phyloP scores from a whole-genome alignment of 768 basidiomycete genomes.

The Psilocybe sp. region DNA sequence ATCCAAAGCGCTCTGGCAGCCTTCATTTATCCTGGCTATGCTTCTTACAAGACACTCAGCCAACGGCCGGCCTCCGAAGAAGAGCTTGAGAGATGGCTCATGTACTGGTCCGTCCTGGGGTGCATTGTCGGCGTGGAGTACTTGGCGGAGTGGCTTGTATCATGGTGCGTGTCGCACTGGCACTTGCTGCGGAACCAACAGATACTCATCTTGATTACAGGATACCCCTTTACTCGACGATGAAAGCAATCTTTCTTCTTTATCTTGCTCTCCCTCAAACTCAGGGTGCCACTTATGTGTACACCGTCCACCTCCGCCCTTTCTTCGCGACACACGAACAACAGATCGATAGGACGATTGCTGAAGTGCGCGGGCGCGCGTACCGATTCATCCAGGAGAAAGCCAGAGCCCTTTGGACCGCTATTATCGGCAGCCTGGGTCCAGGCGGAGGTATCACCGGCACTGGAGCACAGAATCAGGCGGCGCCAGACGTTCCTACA shows the following conservation, averaged over 20 bases:
- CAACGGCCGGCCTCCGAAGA: constrained; percentile 82
- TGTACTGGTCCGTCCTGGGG: constrained; percentile 94
- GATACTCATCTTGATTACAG: constrained; percentile 32
- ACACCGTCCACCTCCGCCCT: constrained; percentile 74
- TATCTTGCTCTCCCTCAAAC: constrained; percentile 91
- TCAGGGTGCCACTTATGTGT: constrained; percentile 83
- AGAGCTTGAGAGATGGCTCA: constrained; percentile 91
- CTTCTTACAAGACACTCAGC: constrained; percentile 92
- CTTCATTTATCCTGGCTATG: constrained; percentile 92
- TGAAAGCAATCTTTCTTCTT: constrained; percentile 83
- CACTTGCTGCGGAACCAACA: not conserved
- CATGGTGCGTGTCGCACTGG: constrained; percentile 56
- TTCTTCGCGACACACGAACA: constrained; percentile 80
- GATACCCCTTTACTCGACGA: constrained; percentile 84
- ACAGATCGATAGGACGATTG: constrained; percentile 81
- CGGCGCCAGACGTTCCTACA: constrained; percentile 23
- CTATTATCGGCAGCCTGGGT: constrained; percentile 46
- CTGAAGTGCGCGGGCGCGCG: constrained; percentile 53
- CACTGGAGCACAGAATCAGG: not conserved
- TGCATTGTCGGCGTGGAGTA: constrained; percentile 82
- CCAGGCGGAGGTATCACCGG: constrained; percentile 16
- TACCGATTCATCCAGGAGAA: constrained; percentile 67
- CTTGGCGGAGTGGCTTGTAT: constrained; percentile 82
- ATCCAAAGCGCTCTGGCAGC: constrained; percentile 59
- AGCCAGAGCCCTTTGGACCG: constrained; percentile 63